phyloP scores from a whole-genome alignment of 2,329 filamentous ascomycete genomes.

The Neonectria sp. region DNA sequence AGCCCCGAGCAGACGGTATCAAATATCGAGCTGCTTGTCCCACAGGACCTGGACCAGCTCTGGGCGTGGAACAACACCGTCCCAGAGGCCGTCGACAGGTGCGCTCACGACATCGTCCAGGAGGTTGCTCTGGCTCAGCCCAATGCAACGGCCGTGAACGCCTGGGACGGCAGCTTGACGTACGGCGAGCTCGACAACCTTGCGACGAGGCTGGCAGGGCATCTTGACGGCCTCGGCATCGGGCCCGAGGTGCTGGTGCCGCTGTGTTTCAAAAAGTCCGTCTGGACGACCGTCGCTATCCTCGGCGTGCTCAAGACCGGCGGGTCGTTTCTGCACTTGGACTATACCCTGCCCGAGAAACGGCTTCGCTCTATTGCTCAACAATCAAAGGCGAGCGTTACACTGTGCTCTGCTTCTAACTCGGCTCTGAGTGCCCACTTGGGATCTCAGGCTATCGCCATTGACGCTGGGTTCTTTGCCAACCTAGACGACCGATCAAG shows the following conservation, averaged over 20 bases:
- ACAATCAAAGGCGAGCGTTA: slow-evolving; percentile 6
- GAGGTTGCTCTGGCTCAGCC: slow-evolving; percentile 27
- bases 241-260: slow-evolving; percentile 35
- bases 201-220: slow-evolving; percentile 55
- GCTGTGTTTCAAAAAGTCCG: slow-evolving; percentile 42
- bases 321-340: slow-evolving; percentile 37
- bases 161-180: slow-evolving; percentile 52
- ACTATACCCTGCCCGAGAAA: slow-evolving; percentile 29
- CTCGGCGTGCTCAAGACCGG: slow-evolving; percentile 46
- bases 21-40: slow-evolving; percentile 26
- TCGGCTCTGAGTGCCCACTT: slow-evolving; percentile 4
- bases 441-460: background rate
- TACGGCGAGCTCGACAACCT: slow-evolving; percentile 57
- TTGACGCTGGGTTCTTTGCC: background rate
- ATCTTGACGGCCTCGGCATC: slow-evolving; percentile 51
- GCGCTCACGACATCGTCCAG: slow-evolving; percentile 33
- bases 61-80: slow-evolving; percentile 31
- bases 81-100: slow-evolving; percentile 33
- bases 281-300: slow-evolving; percentile 41
- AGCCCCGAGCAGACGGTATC: background rate
- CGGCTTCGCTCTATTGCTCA: slow-evolving; percentile 20
- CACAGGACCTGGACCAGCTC: slow-evolving; percentile 33
- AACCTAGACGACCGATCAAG: background rate
- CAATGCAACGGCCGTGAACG: slow-evolving; percentile 34
- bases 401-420: background rate